phyloP scores from a whole-genome alignment of 768 basidiomycete species.

The Rhodosporidiobolus odoratus region DNA sequence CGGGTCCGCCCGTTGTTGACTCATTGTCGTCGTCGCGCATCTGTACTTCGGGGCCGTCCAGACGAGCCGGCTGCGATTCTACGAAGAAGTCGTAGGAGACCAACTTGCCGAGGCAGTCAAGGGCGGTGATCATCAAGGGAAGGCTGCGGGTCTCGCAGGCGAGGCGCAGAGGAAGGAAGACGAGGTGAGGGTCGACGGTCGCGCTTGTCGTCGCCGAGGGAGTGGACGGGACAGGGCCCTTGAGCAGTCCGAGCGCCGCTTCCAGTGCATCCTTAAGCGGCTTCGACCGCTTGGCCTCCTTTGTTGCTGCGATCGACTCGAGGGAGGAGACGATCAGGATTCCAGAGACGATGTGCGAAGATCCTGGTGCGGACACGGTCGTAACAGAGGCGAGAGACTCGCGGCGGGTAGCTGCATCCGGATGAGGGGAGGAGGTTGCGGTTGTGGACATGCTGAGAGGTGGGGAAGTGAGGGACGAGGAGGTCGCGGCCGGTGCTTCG shows the following conservation, averaged over 20 bases:
- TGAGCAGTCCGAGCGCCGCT: slow-evolving; percentile 39
- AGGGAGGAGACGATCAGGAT: slow-evolving; percentile 42
- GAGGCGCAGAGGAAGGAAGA: slow-evolving; percentile 90
- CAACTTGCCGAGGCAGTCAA: slow-evolving; percentile 96
- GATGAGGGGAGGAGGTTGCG: slow-evolving; percentile 2
- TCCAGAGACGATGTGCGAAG: slow-evolving; percentile 38
- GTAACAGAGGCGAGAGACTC: slow-evolving; percentile 34
- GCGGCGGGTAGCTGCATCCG: slow-evolving; percentile 14
- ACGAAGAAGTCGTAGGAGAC: slow-evolving; percentile 96
- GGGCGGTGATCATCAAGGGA: slow-evolving; percentile 88
- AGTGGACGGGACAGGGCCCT: slow-evolving; percentile 20
- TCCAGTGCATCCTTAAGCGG: slow-evolving; percentile 41
- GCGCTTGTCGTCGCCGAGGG: slow-evolving; percentile 2
- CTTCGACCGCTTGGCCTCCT: slow-evolving; percentile 39
- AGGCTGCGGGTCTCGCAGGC: slow-evolving; percentile 94
- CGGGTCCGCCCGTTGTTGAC: neutral
- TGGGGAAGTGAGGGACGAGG: neutral
- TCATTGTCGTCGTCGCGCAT: slow-evolving; percentile 33
- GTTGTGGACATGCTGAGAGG: neutral
- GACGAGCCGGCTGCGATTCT: slow-evolving; percentile 54
- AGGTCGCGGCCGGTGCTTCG: neutral
- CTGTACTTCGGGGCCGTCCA: slow-evolving; percentile 12
- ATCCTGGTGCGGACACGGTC: slow-evolving; percentile 29
- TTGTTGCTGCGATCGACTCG: slow-evolving; percentile 39
- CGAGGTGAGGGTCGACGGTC: slow-evolving; percentile 60